Base-by-base conservation (phyloP, 2,329 filamentous ascomycete genomes). In the Talaromyces sp. region DNA sequence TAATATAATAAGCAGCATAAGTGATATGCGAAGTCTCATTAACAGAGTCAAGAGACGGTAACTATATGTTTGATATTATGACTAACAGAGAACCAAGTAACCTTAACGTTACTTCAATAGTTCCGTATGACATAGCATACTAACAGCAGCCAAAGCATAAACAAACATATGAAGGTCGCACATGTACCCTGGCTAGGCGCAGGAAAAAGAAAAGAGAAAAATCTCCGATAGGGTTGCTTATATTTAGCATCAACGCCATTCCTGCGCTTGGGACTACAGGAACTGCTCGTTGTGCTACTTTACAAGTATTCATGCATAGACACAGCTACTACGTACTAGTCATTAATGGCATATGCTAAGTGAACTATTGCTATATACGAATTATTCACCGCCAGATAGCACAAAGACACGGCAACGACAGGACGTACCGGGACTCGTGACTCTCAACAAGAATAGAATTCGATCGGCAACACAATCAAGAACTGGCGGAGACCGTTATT, bases 211-310 rank as follows among this genome's bases (percentile, higher is more conserved):
- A 38, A 51, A 38, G 31, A 62, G 36, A 62, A 62, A 62, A 62
- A 29, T 62, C 60, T 62, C 60, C 60, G 60, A 62, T 62, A 62
- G 60, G 60, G 19, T 43, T 22, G 43, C 6, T 38, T 61, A 47
- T 60, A 60, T 47, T 60, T 60, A 60, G 58, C 25, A 34, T 22
- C 25, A 22, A 59, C 54, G 58, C 58, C 38, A 45, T 34, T 5
- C 8, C 27, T 53, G 27, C 17, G 11, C 15, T 53, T n/a, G 38
- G 38, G 17, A 40, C 15, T n/a, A 31, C 49, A 53, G 49, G 49
- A 58, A 58, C 56, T 43, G 36, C 13, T 58, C 53, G 45, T 49
- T 49, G 45, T 27, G 8, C 45, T 11, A 27, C 22, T 27, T 22
- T 13, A 47, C 11, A 11, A 36, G 3, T 34, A 34, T 7, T 34